phyloP scores from a whole-genome alignment of 2,329 filamentous ascomycete species.

The Berkeleyomyces rouxiae region DNA sequence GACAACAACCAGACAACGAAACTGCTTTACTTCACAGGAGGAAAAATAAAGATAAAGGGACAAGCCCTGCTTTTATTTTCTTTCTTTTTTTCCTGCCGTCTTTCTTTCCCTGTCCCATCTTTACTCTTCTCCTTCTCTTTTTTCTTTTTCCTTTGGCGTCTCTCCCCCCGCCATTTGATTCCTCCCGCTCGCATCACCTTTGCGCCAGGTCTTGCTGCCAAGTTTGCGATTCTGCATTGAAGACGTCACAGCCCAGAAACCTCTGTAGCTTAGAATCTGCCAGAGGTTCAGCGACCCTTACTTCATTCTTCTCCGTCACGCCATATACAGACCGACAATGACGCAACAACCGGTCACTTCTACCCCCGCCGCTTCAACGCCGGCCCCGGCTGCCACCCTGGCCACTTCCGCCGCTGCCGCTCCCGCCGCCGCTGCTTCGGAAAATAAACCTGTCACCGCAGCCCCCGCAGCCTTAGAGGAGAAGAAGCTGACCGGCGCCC shows the following conservation, averaged over 20 bases:
- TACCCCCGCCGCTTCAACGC: not conserved
- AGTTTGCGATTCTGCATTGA: not conserved
- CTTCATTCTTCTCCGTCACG: not conserved
- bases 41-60: not conserved
- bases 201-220: not conserved
- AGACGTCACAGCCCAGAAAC: not conserved
- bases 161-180: not conserved
- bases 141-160: not conserved
- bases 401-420: not conserved
- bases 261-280: too few species aligned
- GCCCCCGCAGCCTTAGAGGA: constrained; percentile 18
- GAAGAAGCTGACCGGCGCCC: constrained; percentile 52
- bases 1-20: not conserved
- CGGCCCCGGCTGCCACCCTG: not conserved
- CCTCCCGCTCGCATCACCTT: not conserved
- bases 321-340: not conserved
- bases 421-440: not conserved
- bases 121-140: too few species aligned
- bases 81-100: not conserved
- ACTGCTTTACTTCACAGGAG: not conserved
- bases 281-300: too few species aligned
- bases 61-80: not conserved
- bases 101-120: not conserved
- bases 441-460: not conserved
- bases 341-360: constrained; percentile 4